Evolutionary conservation across 495 filamentous ascomycete species (phyloP), one percentile per base, ranked within the genome.

Genomic region (Lasiosphaeris hirsuta): DNA sequence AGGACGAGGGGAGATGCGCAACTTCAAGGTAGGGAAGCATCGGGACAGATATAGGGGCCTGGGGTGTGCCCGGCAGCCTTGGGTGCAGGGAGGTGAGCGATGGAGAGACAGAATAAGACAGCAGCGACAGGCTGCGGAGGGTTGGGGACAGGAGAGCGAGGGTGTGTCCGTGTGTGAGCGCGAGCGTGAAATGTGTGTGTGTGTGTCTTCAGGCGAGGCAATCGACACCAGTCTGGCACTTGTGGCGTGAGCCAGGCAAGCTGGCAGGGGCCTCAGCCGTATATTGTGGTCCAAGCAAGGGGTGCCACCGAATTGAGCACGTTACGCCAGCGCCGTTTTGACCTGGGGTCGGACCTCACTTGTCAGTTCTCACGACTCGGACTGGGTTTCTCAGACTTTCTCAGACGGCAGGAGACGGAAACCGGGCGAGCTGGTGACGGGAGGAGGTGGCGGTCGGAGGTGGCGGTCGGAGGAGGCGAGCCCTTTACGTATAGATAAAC

Each of bases 1-100:
- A 85, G 7, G 89, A 86, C 15, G 84, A 85, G 7, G 90, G 84
- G 39, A 94, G 86, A 67, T 92, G 84, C 44, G 83, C 85, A 64
- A 93, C 90, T 63, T 80, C 73, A 44, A 80, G 51, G 49, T 72
- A 69, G 51, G 79, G 79, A 58, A 76, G 64, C 59, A 73, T 72
- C 38, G 13, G 43, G 43, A 37, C 30, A 49, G 39, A 49, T 64
- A 53, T 66, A 63, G 53, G 46, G 56, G 56, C 35, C 53, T 65
- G 43, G 56, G 51, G 52, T 46, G 63, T 33, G 53, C 49, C 47
- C 63, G 63, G 61, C n/a, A 53, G 49, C 49, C 61, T 60, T 56
- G 38, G 58, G 23, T 34, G 48, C 40, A 51, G 39, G 42, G 36
- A 41, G 14, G 35, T 14, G 14, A 53, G 36, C 19, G 50, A 17